Base-by-base conservation (phyloP, 2,329 filamentous ascomycete species). In the Xylariaceae sp. region DNA sequence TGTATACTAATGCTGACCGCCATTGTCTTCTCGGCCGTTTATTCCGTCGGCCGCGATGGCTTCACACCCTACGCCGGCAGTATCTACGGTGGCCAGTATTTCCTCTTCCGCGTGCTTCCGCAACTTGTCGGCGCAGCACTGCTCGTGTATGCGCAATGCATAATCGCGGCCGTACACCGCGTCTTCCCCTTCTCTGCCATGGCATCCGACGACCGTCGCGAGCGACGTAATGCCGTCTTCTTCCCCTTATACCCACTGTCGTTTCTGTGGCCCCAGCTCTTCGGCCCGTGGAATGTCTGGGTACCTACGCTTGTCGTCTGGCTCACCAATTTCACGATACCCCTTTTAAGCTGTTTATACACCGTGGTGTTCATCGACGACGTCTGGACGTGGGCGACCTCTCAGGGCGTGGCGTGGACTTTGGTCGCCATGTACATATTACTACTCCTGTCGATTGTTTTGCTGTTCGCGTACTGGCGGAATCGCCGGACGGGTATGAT, bases 21-120 rank as follows among this genome's bases (percentile, higher is more conserved):
- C 6, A 77, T 96, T 49, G 78, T 89, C 30, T 86, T 91, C 67
- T 84, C 82, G 60, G 88, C 87, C 54, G 73, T 87, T 37, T 90
- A 83, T 72, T 89, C 87, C 8, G 71, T 76, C 39, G 69, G 72
- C 4, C 77, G 85, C 60, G 70, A 77, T 7, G 89, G 89, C 0
- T 73, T 96, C 9, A 84, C 81, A 66, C 71, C 78, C 3, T 96
- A 91, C 68, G 73, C 75, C 35, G 79, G 78, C 45, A 76, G 73
- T 32, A 86, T 90, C 54, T 87, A 88, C 57, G 86, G 86, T 48
- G 79, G 78, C 6, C 79, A 85, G 60, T 96, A 95, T 71, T 96
- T 96, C 68, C 71, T 95, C 46, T 94, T 95, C 69, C 82, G 90
- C 58, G 89, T 95, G 60, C 73, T 96, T 1, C 91, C 92, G 2